Evolutionary conservation across 495 filamentous ascomycete genomes (phyloP).

Genomic region (Tuber aestivum): DNA sequence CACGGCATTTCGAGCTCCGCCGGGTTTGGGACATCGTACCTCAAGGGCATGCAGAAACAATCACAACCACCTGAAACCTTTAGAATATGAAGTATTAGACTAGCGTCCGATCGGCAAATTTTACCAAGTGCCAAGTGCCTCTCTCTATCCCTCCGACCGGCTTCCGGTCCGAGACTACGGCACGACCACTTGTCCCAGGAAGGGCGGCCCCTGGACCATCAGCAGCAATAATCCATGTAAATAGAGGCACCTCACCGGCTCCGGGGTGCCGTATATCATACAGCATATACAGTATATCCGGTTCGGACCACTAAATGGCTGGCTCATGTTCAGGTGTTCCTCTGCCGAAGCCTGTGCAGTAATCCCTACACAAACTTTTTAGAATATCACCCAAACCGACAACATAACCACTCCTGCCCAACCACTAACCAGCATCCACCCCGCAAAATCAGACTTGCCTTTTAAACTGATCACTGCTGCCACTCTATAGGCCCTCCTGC

Average conservation of each 20-base stretch:
- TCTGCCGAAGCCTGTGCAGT: neutral
- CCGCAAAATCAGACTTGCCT: conserved; percentile 2
- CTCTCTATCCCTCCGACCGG: neutral
- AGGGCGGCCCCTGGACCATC: neutral
- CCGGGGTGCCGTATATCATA: neutral
- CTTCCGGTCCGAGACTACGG: neutral
- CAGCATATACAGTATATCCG: neutral
- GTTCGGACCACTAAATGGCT: neutral
- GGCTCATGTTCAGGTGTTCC: neutral
- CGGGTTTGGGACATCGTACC: neutral
- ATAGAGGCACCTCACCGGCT: neutral
- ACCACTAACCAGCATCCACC: neutral
- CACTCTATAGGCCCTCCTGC: neutral
- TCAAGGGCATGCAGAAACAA: neutral
- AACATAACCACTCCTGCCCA: neutral
- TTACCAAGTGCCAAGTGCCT: neutral
- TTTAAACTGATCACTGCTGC: conserved; percentile 1
- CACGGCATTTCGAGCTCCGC: neutral
- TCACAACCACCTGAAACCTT: neutral
- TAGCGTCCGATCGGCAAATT: neutral
- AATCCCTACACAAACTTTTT: neutral
- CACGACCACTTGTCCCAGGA: neutral
- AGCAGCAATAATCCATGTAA: neutral
- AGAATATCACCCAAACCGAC: neutral
- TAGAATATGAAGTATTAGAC: neutral